A percentile compares a stretch with the other conserved stretches of the same genome.
Conservation (phyloP, 371 early-diverging fungal genomes). For the Syncephalastrum contaminatum region DNA sequence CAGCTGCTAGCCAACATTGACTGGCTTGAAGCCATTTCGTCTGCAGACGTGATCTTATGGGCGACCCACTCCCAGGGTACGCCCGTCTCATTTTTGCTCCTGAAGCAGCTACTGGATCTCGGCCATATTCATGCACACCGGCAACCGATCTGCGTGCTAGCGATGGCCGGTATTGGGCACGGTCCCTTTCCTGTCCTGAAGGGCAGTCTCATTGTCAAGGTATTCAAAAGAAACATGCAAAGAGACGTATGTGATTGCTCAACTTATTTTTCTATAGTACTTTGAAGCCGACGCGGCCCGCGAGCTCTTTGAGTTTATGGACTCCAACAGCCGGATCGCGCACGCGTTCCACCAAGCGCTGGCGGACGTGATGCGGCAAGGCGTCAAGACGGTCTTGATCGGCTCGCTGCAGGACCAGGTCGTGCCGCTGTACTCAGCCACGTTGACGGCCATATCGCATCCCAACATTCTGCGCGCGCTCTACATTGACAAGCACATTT, state of each 20-base stretch:
- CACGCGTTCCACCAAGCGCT: slow-evolving; percentile 68
- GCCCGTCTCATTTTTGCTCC: slow-evolving; percentile 78
- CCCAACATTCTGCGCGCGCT: slow-evolving; percentile 86
- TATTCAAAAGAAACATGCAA: slow-evolving; percentile 5
- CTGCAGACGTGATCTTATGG: slow-evolving; percentile 81
- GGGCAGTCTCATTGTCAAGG: slow-evolving; percentile 73
- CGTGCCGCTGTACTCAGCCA: slow-evolving; percentile 90
- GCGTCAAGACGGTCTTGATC: slow-evolving; percentile 68
- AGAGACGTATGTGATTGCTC: not conserved
- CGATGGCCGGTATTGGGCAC: slow-evolving; percentile 92
- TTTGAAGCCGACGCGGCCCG: slow-evolving; percentile 90
- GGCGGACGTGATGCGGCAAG: slow-evolving; percentile 59
- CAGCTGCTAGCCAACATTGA: slow-evolving; percentile 50
- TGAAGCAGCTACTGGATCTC: slow-evolving; percentile 66
- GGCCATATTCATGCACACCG: slow-evolving; percentile 58
- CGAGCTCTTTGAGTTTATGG: slow-evolving; percentile 90
- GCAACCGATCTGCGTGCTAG: slow-evolving; percentile 75
- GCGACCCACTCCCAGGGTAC: slow-evolving; percentile 93
- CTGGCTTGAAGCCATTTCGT: slow-evolving; percentile 45
- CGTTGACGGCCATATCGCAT: slow-evolving; percentile 81
- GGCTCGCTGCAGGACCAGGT: slow-evolving; percentile 91
- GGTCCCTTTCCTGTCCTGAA: slow-evolving; percentile 86
- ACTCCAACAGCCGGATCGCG: slow-evolving; percentile 65
- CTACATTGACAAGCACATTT: slow-evolving; percentile 79
- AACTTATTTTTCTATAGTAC: slow-evolving; percentile 44